phyloP scores from a whole-genome alignment of 2,329 filamentous ascomycete species.

The Stachybotrys elegans region DNA sequence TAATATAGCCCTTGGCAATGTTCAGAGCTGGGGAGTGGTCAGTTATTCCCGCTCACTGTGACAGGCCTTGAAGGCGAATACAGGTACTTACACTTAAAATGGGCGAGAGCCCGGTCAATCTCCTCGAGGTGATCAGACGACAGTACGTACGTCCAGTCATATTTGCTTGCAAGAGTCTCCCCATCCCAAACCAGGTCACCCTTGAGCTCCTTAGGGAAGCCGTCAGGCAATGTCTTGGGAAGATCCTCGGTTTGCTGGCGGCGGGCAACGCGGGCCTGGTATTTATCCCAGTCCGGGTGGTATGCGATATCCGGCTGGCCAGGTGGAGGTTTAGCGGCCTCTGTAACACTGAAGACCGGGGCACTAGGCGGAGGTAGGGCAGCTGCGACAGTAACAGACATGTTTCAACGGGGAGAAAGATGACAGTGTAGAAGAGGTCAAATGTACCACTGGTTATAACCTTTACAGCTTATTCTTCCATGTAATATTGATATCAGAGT shows the following conservation, averaged over 20 bases:
- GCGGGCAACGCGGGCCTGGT: background rate
- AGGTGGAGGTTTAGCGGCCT: background rate
- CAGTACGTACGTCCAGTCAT: background rate
- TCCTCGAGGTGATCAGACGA: background rate
- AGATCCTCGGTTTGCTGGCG: background rate
- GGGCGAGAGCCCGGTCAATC: background rate
- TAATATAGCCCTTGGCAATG: background rate
- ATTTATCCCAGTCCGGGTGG: background rate
- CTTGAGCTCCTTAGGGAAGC: background rate
- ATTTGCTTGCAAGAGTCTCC: background rate
- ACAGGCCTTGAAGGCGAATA: background rate
- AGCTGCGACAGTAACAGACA: too few relatives aligned
- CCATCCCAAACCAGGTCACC: background rate
- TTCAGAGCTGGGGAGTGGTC: background rate
- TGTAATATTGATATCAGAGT: too few relatives aligned
- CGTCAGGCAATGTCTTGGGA: background rate
- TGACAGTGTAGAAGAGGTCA: too few relatives aligned
- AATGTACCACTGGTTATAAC: too few relatives aligned
- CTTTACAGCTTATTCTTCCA: too few relatives aligned
- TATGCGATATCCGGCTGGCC: background rate
- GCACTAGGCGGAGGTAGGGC: too few relatives aligned
- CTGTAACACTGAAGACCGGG: constrained; percentile 2
- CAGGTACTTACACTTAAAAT: constrained; percentile 5
- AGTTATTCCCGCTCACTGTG: background rate
- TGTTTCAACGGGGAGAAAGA: too few relatives aligned